phyloP scores from a whole-genome alignment of 2,329 filamentous ascomycete genomes.

The Fusarium irregulare region DNA sequence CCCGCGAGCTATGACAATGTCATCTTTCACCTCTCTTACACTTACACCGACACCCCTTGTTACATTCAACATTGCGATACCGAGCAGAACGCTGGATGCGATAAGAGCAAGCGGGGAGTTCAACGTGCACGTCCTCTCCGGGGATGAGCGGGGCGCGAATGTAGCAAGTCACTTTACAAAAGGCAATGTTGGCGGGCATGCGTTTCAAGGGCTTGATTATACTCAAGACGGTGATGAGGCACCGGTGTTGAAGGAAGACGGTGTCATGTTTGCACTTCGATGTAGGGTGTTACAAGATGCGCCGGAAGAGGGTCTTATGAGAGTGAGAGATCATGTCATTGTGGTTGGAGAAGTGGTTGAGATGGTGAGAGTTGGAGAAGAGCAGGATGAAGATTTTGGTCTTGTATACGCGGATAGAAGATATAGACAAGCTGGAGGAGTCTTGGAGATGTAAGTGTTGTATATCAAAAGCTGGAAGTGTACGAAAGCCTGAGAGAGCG shows the following conservation, averaged over 20 bases:
- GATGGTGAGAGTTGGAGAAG: conserved; percentile 52
- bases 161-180: conserved; percentile 65
- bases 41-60: conserved; percentile 64
- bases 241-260: conserved; percentile 61
- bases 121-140: conserved; percentile 66
- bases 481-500: background rate
- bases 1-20: conserved; percentile 68
- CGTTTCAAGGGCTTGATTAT: conserved; percentile 49
- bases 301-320: conserved; percentile 55
- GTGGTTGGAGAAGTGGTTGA: conserved; percentile 64
- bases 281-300: conserved; percentile 57
- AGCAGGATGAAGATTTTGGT: conserved; percentile 55
- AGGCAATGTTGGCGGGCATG: conserved; percentile 57
- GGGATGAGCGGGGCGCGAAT: conserved; percentile 58
- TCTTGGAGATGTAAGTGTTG: conserved; percentile 44
- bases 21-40: conserved; percentile 67
- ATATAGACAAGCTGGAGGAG: conserved; percentile 58
- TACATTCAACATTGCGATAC: conserved; percentile 67
- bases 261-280: conserved; percentile 63
- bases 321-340: conserved; percentile 63
- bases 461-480: conserved; percentile 7
- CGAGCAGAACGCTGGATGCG: conserved; percentile 66
- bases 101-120: conserved; percentile 59
- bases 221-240: conserved; percentile 39
- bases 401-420: conserved; percentile 62